Percentiles rank a stretch among this genome's conserved stretches.
These are phyloP conservation scores for Hygrophorus russula DNA, from an alignment of 768 basidiomycete genomes.

Conservation along the genomic window DNA sequence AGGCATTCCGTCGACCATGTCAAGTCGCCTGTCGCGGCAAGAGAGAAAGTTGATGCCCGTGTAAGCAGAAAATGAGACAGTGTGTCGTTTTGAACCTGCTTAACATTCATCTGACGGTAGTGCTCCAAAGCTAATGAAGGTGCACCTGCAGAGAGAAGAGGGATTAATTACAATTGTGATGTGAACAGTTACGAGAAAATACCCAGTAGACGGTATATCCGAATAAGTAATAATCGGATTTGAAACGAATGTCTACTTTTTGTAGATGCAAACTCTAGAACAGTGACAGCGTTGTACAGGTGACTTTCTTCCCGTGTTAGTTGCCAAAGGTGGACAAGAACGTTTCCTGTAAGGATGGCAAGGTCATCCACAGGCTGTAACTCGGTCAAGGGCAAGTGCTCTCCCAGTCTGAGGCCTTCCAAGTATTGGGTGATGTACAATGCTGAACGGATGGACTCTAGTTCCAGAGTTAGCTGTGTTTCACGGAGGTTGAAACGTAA, in stretches of 20 bases:
- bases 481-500: slow-evolving; percentile 45
- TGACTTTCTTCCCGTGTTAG: slow-evolving; percentile 41
- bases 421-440: slow-evolving; percentile 54
- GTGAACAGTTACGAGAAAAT: slow-evolving; percentile 9
- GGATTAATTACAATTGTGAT: background rate
- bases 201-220: slow-evolving; percentile 79
- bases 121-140: slow-evolving; percentile 66
- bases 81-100: slow-evolving; percentile 84
- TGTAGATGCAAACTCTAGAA: slow-evolving; percentile 62
- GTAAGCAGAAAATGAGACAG: slow-evolving; percentile 76
- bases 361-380: slow-evolving; percentile 85
- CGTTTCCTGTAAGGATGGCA: slow-evolving; percentile 60
- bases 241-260: slow-evolving; percentile 76
- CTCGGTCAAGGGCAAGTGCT: slow-evolving; percentile 58
- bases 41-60: slow-evolving; percentile 68
- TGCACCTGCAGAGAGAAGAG: slow-evolving; percentile 39
- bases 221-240: slow-evolving; percentile 63
- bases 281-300: slow-evolving; percentile 49
- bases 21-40: slow-evolving; percentile 65
- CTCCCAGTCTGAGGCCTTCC: slow-evolving; percentile 55
- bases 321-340: slow-evolving; percentile 53
- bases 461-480: slow-evolving; percentile 41
- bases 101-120: slow-evolving; percentile 66
- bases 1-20: slow-evolving; percentile 67
- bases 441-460: slow-evolving; percentile 40